Conservation (phyloP, 495 filamentous ascomycete species). For the Penicillium robsamsonii region DNA sequence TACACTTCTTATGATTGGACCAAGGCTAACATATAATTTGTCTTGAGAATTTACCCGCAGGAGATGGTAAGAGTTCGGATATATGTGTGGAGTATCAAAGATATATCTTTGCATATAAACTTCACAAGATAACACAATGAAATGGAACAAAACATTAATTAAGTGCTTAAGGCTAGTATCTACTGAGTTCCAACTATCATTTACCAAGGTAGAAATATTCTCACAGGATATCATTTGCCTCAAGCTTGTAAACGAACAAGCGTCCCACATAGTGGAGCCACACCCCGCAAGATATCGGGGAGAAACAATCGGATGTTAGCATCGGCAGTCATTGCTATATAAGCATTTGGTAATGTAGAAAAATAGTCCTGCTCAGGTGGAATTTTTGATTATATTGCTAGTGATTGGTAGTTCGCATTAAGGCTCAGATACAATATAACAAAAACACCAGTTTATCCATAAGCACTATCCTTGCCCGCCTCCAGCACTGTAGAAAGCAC, state of each 20-base stretch:
- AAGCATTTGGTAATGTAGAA: no score
- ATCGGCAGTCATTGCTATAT: background rate
- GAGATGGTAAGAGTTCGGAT: no score
- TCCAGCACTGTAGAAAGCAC: conserved; percentile 21
- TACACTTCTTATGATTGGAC: background rate
- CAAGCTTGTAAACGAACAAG: background rate
- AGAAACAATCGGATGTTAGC: background rate
- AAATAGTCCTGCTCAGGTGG: no score
- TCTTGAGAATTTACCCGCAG: no score
- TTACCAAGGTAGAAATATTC: no score
- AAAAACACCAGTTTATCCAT: background rate
- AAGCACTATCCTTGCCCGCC: conserved; percentile 2
- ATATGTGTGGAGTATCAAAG: no score
- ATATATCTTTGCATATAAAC: no score
- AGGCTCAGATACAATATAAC: background rate
- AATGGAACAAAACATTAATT: no score
- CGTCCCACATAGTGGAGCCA: background rate
- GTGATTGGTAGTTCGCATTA: background rate
- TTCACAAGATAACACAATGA: no score
- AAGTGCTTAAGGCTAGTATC: no score
- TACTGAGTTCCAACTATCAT: no score
- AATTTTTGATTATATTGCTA: background rate
- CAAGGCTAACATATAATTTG: background rate
- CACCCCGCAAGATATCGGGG: conserved; percentile 1
- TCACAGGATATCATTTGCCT: background rate